Percentiles rank a stretch among this genome's conserved stretches.
These are phyloP conservation scores for Berberis thunbergii DNA, from an alignment of 164 flowering plant genomes.

Conservation along the genomic window DNA sequence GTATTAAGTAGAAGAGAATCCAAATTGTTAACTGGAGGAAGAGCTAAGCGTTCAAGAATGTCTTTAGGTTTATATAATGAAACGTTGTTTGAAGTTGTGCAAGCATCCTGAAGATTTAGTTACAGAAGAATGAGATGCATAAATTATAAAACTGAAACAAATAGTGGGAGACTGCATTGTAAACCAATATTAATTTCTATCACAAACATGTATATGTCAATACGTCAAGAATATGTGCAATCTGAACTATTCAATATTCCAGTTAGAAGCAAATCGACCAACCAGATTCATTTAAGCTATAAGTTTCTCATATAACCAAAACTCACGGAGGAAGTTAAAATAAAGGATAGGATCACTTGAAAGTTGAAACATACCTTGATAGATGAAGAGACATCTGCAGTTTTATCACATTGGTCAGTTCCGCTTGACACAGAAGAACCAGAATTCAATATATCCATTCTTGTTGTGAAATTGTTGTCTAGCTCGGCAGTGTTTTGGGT, in stretches of 20 bases:
- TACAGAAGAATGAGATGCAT: constrained; percentile 2
- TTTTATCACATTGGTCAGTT: constrained; percentile 20
- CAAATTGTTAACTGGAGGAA: constrained; percentile 64
- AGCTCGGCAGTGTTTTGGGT: constrained; percentile 32
- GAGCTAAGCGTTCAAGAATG: constrained; percentile 46
- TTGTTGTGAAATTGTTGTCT: constrained; percentile 30
- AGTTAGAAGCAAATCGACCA: too few relatives aligned
- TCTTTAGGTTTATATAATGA: constrained; percentile 36
- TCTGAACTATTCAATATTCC: too few relatives aligned
- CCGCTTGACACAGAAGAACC: constrained; percentile 20
- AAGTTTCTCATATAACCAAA: not conserved
- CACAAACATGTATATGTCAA: not conserved
- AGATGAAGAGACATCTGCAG: constrained; percentile 22
- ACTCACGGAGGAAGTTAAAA: not conserved
- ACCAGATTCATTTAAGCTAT: not conserved
- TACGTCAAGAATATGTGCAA: too few relatives aligned
- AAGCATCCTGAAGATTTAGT: constrained; percentile 26
- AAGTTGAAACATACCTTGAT: constrained; percentile 35
- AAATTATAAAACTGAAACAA: not conserved
- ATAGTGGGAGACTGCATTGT: not conserved
- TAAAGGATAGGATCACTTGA: not conserved
- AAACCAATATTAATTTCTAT: not conserved
- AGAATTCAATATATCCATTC: constrained; percentile 22
- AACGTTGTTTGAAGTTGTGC: constrained; percentile 18
- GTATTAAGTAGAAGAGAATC: constrained; percentile 60